Evolutionary conservation across 768 basidiomycete species (phyloP).

Genomic region (Boletus rubescentipes): DNA sequence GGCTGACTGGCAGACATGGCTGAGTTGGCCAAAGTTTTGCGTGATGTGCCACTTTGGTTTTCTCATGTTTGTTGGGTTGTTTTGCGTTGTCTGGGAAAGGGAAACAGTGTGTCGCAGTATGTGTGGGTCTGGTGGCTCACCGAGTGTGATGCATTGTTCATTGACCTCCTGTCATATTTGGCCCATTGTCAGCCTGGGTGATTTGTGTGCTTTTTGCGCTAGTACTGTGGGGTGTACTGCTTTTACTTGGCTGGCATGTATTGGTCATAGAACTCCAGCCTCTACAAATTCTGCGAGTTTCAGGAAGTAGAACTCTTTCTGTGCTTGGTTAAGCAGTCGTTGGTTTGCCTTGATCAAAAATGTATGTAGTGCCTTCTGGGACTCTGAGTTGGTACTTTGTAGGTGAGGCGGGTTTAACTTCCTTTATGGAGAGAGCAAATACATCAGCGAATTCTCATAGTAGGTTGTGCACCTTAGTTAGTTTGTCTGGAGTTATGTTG

Average conservation of each 20-base stretch:
- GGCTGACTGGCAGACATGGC: constrained; percentile 29
- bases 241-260: neutral
- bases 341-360: neutral
- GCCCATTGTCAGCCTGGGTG: neutral
- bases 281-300: neutral
- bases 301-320: neutral
- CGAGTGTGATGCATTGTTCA: neutral
- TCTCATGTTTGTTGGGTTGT: no score
- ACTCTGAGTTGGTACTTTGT: neutral
- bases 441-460: neutral
- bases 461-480: neutral
- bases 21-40: constrained; percentile 13
- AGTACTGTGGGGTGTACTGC: neutral
- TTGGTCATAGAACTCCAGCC: neutral
- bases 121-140: neutral
- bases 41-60: constrained; percentile 3
- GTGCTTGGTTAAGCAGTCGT: neutral
- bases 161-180: neutral
- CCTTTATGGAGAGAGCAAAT: neutral
- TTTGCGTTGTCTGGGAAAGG: no score
- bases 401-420: neutral
- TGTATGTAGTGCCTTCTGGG: neutral
- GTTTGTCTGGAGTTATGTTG: rapidly evolving
- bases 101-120: no score
- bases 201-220: neutral